Evolutionary conservation across 2,329 filamentous ascomycete species (phyloP), one percentile per base, ranked within the genome.

Genomic region (Aspergillus sp.): DNA sequence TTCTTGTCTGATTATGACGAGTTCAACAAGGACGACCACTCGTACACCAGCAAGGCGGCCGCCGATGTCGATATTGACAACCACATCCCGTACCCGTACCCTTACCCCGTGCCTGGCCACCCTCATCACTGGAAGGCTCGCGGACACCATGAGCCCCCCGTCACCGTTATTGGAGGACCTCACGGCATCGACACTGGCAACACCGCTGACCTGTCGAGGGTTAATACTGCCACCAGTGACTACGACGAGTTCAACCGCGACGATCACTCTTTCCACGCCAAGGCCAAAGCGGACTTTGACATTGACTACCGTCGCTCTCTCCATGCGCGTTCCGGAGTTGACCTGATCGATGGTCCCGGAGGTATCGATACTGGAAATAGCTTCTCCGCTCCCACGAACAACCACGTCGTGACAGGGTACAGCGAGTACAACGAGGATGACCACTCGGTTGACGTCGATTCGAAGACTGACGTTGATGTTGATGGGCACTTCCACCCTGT

Each of bases 121-220:
- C 26, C 26, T 29, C 31, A 46, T 14, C 16, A n/a, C 18, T n/a
- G 18, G 18, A 46, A 46, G 42, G 18, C 42, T 16, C 42, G 42
- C 12, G 12, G 7, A n/a, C 12, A 9, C 2, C 42, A 20, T 9
- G 16, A 20, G 16, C 18, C 6, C 9, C 42, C 42, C 2, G 42
- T 20, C 12, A 46, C 42, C 12, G 42, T 46, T n/a, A 46, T 46
- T 3, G 42, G 18, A 4, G 42, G 16, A 12, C 64, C 65, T 0
- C 58, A 58, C 9, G 68, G 65, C 24, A 59, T 65, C n/a, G 55
- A 54, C 10, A 63, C 57, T 2, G 68, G 65, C 1, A 57, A 58
- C 24, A 46, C 22, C 24, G 58, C 57, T 1, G 26, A 54, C 12
- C 52, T 66, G 3, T 59, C 57, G 1, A 49, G 62, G 1, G 31